phyloP scores from a whole-genome alignment of 1,139 yeast genomes.

The Lodderomyces orthopsilosis region DNA sequence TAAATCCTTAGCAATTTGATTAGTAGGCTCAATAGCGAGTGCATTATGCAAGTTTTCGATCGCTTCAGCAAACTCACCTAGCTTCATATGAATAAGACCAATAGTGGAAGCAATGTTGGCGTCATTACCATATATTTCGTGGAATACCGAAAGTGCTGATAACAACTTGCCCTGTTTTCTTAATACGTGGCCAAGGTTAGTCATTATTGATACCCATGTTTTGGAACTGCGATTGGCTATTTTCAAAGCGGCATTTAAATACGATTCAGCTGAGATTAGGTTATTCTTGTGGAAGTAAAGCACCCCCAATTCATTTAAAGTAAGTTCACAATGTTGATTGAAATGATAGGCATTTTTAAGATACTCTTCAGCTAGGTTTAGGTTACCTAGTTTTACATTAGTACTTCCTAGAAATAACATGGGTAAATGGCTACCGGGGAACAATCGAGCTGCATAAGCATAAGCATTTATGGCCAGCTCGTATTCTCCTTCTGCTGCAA shows the following conservation, averaged over 20 bases:
- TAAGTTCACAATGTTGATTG: slow-evolving; percentile 80
- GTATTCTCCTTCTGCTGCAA: slow-evolving; percentile 96
- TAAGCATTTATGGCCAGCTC: slow-evolving; percentile 98
- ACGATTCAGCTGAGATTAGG: slow-evolving; percentile 64
- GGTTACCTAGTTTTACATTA: slow-evolving; percentile 81
- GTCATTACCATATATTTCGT: slow-evolving; percentile 70
- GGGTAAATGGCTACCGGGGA: slow-evolving; percentile 94
- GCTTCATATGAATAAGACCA: slow-evolving; percentile 75
- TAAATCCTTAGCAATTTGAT: slow-evolving; percentile 81
- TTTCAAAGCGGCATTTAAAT: slow-evolving; percentile 67
- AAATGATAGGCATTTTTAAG: slow-evolving; percentile 70
- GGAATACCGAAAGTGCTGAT: slow-evolving; percentile 72
- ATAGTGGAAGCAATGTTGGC: slow-evolving; percentile 78
- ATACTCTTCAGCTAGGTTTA: slow-evolving; percentile 83
- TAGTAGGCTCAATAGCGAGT: slow-evolving; percentile 73
- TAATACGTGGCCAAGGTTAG: slow-evolving; percentile 89
- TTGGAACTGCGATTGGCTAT: slow-evolving; percentile 80
- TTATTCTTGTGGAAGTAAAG: slow-evolving; percentile 76
- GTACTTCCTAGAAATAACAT: slow-evolving; percentile 94
- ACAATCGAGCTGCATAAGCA: slow-evolving; percentile 90
- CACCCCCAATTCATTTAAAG: slow-evolving; percentile 91
- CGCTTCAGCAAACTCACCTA: slow-evolving; percentile 63
- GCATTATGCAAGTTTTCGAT: slow-evolving; percentile 80
- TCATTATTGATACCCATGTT: slow-evolving; percentile 83
- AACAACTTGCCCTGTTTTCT: slow-evolving; percentile 62